These are phyloP conservation scores for Syzygium malaccense DNA, from an alignment of 441 rosid genomes.

Conservation along the genomic window DNA sequence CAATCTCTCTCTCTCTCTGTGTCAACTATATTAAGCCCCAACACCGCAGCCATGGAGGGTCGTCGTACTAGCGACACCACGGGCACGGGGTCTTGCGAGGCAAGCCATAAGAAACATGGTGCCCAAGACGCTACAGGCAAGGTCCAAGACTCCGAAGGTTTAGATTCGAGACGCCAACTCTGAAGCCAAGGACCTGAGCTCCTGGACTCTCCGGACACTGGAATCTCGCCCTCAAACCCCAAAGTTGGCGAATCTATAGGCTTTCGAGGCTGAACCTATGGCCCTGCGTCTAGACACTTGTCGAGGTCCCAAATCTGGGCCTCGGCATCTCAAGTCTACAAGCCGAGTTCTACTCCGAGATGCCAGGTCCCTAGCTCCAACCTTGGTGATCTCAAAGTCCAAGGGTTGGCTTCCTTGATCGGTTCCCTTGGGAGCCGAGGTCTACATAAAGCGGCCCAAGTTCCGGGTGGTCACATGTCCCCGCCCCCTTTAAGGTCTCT, in stretches of 20 bases:
- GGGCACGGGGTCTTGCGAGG: background rate
- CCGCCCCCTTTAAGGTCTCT: background rate
- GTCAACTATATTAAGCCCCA: background rate
- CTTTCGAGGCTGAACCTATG: background rate
- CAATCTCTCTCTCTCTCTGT: background rate
- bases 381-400: no score
- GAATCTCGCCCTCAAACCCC: background rate
- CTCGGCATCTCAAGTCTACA: no score
- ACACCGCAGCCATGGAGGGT: background rate
- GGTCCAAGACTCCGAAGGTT: background rate
- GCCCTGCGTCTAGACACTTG: no score
- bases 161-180: background rate
- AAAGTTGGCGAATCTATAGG: background rate
- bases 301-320: no score
- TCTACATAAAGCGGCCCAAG: background rate
- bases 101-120: background rate
- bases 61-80: background rate
- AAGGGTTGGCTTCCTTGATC: no score
- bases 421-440: no score
- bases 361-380: no score
- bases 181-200: background rate
- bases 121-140: background rate
- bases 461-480: background rate
- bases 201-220: background rate
- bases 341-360: no score